Conservation (phyloP, 2,329 filamentous ascomycete genomes). For the Coniochaeta sp. region DNA sequence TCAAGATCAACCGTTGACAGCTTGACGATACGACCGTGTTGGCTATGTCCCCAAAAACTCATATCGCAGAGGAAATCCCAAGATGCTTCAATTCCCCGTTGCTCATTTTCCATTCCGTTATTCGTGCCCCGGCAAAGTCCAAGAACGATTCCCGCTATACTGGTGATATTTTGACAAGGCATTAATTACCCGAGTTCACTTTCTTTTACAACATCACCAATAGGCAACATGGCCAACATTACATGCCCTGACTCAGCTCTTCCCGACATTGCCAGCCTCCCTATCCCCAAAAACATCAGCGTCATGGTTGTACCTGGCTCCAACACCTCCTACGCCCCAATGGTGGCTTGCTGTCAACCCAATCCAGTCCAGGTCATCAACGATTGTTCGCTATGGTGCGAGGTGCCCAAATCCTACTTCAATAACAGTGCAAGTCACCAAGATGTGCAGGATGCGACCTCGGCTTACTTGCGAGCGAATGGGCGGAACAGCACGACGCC, state of each 20-base stretch:
- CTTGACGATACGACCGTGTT: no score
- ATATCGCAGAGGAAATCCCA: no score
- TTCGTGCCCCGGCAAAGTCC: no score
- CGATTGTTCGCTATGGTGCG: neutral
- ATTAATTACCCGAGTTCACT: no score
- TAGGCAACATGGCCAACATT: neutral
- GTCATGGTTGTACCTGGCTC: neutral
- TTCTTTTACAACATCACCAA: no score
- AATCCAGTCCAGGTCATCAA: neutral
- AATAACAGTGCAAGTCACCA: neutral
- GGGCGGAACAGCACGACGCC: neutral
- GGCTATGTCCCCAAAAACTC: no score
- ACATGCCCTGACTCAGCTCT: neutral
- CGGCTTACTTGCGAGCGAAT: neutral
- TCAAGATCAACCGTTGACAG: no score
- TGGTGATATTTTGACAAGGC: no score
- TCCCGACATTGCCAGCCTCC: neutral
- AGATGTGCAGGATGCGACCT: neutral
- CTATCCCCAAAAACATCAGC: neutral
- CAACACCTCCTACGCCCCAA: neutral
- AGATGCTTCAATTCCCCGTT: no score
- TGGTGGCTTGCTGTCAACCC: neutral
- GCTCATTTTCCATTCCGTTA: no score
- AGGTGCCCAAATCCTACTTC: neutral
- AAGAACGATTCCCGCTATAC: no score